These are phyloP conservation scores for Trichosporon sp. DNA, from an alignment of 1,284 basidiomycete genomes.

Conservation along the genomic window DNA sequence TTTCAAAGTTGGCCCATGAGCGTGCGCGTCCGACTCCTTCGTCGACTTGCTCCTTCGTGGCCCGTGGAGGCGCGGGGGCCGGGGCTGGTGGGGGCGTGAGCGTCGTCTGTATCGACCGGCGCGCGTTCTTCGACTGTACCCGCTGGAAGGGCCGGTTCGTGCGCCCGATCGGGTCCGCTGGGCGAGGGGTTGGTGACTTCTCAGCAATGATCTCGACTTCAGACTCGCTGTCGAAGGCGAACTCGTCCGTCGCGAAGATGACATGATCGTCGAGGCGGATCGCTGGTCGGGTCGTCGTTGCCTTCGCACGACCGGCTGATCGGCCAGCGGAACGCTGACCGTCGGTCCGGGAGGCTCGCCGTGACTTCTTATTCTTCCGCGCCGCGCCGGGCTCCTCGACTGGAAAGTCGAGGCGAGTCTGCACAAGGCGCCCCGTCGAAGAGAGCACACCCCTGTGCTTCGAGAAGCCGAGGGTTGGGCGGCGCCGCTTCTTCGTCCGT, in stretches of 20 bases:
- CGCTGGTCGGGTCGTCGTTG: conserved; percentile 26
- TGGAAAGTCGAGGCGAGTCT: conserved; percentile 37
- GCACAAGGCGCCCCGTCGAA: conserved; percentile 13
- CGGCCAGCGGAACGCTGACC: background rate
- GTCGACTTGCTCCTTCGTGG: conserved; percentile 24
- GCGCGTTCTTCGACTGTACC: background rate
- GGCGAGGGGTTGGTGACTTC: background rate
- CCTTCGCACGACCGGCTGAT: background rate
- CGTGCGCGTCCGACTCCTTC: conserved; percentile 40
- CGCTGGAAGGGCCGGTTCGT: conserved; percentile 1
- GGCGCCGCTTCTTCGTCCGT: conserved; percentile 8
- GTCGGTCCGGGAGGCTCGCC: background rate
- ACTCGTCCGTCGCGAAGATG: conserved; percentile 42
- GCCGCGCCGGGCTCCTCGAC: conserved; percentile 8
- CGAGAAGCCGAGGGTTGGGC: conserved; percentile 28
- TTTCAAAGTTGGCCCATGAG: conserved; percentile 48
- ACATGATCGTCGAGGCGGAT: conserved; percentile 40
- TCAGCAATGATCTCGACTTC: conserved; percentile 14
- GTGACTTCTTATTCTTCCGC: background rate
- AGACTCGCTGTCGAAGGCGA: conserved; percentile 35
- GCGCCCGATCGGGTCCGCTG: background rate
- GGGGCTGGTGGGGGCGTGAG: background rate
- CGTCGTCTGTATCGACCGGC: background rate
- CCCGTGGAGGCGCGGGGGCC: background rate
- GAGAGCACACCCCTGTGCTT: background rate